These are phyloP conservation scores for Lupinus albus DNA, from an alignment of 306 rosid genomes.

Conservation along the genomic window DNA sequence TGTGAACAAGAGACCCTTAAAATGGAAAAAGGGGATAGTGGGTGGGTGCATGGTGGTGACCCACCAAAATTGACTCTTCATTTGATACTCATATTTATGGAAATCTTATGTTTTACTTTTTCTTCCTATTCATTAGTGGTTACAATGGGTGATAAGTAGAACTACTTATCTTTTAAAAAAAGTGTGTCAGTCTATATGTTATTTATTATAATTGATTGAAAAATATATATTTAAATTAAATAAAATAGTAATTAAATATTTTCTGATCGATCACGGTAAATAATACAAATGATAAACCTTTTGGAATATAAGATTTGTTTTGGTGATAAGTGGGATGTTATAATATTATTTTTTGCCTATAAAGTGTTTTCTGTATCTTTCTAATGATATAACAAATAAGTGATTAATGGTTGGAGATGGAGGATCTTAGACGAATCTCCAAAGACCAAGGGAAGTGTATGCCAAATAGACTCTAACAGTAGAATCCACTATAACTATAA, in stretches of 20 bases:
- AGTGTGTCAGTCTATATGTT: too few species aligned
- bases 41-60: constrained; percentile 23
- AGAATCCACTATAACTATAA: constrained; percentile 32
- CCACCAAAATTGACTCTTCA: neutral
- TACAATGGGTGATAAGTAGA: constrained; percentile 29
- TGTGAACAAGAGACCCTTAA: neutral
- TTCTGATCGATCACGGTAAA: too few species aligned
- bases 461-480: neutral
- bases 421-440: constrained; percentile 45
- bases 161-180: too few species aligned
- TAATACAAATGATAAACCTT: too few species aligned
- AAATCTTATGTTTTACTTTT: neutral
- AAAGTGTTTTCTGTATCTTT: neutral
- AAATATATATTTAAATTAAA: too few species aligned
- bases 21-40: constrained; percentile 18
- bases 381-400: too few species aligned
- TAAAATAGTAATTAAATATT: too few species aligned
- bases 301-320: too few species aligned
- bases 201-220: too few species aligned
- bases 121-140: neutral
- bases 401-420: constrained; percentile 1
- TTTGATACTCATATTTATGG: neutral
- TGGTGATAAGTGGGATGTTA: constrained; percentile 36
- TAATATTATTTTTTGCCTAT: neutral
- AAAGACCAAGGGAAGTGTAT: constrained; percentile 36